These are phyloP conservation scores for Diaporthe australafricana DNA, from an alignment of 2,329 filamentous ascomycete genomes.

Conservation along the genomic window DNA sequence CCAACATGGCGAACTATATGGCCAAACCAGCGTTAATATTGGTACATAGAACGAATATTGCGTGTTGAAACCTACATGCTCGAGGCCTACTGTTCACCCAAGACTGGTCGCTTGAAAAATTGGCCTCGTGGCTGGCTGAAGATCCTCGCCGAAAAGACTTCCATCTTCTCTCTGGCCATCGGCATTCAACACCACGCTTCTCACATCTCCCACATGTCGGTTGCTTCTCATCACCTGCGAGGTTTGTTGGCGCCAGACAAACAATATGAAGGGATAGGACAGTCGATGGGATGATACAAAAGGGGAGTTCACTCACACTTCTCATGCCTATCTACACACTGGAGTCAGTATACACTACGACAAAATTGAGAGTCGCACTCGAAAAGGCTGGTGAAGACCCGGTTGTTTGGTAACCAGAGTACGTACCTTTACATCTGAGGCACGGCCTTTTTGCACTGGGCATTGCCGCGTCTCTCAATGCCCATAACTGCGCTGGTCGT, in stretches of 20 bases:
- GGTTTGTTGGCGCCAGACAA: not conserved
- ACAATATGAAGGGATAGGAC: not conserved
- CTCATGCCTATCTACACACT: conserved; percentile 8
- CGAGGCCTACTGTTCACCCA: conserved; percentile 15
- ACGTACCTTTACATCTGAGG: conserved; percentile 20
- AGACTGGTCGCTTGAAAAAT: not conserved
- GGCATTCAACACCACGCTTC: conserved; percentile 9
- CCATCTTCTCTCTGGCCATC: conserved; percentile 2
- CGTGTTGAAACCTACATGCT: not conserved
- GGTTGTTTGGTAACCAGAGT: not conserved
- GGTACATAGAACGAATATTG: not conserved
- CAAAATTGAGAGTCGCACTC: not conserved
- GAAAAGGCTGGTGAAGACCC: not conserved
- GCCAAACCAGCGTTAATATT: not conserved
- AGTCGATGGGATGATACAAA: not conserved
- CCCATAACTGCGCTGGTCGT: not conserved
- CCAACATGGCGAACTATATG: conserved; percentile 3
- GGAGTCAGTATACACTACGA: not conserved
- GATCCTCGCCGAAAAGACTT: not conserved
- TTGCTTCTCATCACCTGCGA: conserved; percentile 9
- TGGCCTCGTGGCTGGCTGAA: not conserved
- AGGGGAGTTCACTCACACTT: not conserved
- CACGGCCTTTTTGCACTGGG: conserved; percentile 22
- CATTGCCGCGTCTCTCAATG: conserved; percentile 18
- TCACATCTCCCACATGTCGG: conserved; percentile 12